phyloP scores from a whole-genome alignment of 2,329 filamentous ascomycete species.

The Cryphonectria radicalis region DNA sequence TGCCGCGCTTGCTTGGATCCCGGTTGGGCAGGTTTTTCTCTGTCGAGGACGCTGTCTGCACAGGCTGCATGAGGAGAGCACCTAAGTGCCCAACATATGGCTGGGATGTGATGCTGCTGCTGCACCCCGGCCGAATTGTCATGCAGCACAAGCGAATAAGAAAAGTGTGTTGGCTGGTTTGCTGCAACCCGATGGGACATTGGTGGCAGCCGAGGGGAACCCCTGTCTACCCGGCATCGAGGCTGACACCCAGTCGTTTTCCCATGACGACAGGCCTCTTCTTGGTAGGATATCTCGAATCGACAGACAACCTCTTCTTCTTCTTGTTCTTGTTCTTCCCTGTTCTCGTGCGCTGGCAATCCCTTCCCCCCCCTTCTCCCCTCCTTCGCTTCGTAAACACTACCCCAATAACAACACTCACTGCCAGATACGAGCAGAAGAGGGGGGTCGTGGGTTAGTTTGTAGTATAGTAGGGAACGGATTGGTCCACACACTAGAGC shows the following conservation, averaged over 20 bases:
- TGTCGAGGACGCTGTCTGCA: background rate
- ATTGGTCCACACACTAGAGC: constrained; percentile 12
- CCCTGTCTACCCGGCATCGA: constrained; percentile 23
- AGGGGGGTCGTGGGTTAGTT: background rate
- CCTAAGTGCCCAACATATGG: constrained; percentile 20
- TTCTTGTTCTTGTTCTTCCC: background rate
- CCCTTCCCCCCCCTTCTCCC: background rate
- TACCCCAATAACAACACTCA: background rate
- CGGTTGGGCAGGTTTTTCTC: background rate
- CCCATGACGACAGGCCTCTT: constrained; percentile 18
- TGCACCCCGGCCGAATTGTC: constrained; percentile 7
- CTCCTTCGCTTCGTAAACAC: background rate
- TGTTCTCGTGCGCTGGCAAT: background rate
- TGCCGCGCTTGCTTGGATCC: background rate
- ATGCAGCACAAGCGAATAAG: constrained; percentile 18
- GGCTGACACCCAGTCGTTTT: constrained; percentile 22
- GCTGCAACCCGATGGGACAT: constrained; percentile 10
- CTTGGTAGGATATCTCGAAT: background rate
- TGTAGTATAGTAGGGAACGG: background rate
- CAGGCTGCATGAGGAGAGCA: background rate
- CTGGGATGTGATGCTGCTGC: constrained; percentile 6
- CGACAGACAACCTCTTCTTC: background rate
- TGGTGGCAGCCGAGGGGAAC: constrained; percentile 8
- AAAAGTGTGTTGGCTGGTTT: constrained; percentile 20
- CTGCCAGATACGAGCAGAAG: constrained; percentile 18